phyloP scores from a whole-genome alignment of 768 basidiomycete genomes.

The Chalciporus pseudorubinellus region DNA sequence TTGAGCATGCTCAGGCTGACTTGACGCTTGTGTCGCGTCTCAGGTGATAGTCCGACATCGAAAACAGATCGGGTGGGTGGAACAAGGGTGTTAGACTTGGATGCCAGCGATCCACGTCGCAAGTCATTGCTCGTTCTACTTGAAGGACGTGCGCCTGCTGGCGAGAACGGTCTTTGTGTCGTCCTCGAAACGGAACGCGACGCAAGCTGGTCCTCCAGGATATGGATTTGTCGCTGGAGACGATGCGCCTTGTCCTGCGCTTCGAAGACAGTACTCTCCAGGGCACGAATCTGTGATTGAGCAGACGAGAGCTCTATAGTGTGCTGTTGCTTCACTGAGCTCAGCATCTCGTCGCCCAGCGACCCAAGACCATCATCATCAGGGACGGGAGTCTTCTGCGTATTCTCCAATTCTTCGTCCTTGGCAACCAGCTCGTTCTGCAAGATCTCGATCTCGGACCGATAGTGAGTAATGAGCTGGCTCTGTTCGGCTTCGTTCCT shows the following conservation, averaged over 20 bases:
- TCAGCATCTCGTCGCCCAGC: conserved; percentile 72
- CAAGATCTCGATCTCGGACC: conserved; percentile 69
- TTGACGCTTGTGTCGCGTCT: conserved; percentile 77
- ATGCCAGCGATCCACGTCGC: conserved; percentile 35
- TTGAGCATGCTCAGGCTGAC: conserved; percentile 88
- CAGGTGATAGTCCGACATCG: conserved; percentile 68
- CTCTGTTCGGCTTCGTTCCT: conserved; percentile 57
- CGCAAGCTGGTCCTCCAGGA: conserved; percentile 65
- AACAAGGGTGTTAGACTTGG: conserved; percentile 31
- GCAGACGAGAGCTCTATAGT: conserved; percentile 77
- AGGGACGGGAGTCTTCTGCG: conserved; percentile 43
- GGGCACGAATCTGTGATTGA: conserved; percentile 72
- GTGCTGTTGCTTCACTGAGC: conserved; percentile 69
- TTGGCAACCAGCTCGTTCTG: conserved; percentile 58
- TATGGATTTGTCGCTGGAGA: conserved; percentile 63
- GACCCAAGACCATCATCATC: conserved; percentile 45
- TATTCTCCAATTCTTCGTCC: conserved; percentile 64
- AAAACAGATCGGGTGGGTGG: conserved; percentile 55
- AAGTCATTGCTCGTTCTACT: conserved; percentile 41
- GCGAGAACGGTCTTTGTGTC: conserved; percentile 47
- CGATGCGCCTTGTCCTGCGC: conserved; percentile 67
- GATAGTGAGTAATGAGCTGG: conserved; percentile 59
- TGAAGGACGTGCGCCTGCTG: conserved; percentile 41
- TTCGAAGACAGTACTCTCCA: conserved; percentile 72
- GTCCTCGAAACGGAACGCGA: conserved; percentile 42